Evolutionary conservation across 768 basidiomycete species (phyloP), one percentile per base, ranked within the genome.

Genomic region (Leccinellum albellum): DNA sequence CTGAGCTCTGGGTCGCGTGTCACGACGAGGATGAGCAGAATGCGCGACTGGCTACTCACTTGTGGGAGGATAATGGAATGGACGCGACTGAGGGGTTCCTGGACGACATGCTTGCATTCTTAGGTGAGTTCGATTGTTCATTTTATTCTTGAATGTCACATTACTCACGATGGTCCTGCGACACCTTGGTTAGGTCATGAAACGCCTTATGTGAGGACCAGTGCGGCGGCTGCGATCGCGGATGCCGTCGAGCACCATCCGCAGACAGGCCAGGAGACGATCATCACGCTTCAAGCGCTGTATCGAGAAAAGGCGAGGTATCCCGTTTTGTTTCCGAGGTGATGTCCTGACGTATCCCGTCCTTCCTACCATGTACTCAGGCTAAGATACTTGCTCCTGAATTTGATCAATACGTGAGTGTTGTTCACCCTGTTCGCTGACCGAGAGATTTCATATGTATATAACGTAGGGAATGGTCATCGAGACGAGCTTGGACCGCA

Each of bases 41-140:
- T 63, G 85, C 85, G 0, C 79, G 88, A 50, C 75, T 98, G 40
- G 94, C 95, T 15, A 75, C 76, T 23, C 84, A 87, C 59, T 74
- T 91, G 10, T 98, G 95, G 95, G 96, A 97, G 54, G 97, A 98
- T 60, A 98, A 98, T 61, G 95, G 92, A 4, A 71, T 98, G 35
- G 93, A 97, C 64, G 83, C 95, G 10, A 83, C 89, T 0, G 91
- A 93, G 61, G 70, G 70, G 6, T 84, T 62, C 23, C 70, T 92
- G 0, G 66, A 70, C 1, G 77, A 78, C 46, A 74, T 98, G 13
- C 66, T 90, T 12, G 69, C 68, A 0, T 91, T 84, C 64, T 78
- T 98, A 17, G 88, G 94, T 92, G 68, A 1, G 64, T 65, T 6
- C 17, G 5, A 4, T n/a, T 32, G n/a, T 14, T 0, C 4, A 17